Percentiles rank a stretch among this genome's conserved stretches.
phyloP scores from a whole-genome alignment of 768 basidiomycete genomes.

The Pisolithus sp. region DNA sequence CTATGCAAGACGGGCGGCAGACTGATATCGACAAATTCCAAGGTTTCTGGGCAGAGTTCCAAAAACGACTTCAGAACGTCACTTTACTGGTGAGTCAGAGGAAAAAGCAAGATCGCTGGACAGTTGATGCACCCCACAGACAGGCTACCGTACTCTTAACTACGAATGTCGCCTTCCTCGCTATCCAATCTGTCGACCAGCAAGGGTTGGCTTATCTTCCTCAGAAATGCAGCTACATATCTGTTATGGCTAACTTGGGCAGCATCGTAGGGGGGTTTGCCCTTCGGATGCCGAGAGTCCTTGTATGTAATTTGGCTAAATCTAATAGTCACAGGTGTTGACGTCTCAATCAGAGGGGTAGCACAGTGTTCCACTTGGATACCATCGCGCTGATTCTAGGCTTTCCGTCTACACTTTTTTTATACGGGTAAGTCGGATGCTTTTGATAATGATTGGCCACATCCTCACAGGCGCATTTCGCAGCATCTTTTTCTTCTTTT shows the following conservation, averaged over 20 bases:
- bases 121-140: no score
- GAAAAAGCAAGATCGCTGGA: no score
- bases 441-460: neutral
- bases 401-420: neutral
- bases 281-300: neutral
- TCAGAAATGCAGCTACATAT: neutral
- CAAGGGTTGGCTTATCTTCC: neutral
- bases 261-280: no score
- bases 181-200: constrained; percentile 27
- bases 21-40: no score
- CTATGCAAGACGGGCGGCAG: no score
- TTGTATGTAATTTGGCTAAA: neutral
- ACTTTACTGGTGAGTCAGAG: no score
- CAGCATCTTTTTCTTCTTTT: neutral
- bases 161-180: no score
- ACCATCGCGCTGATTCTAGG: neutral
- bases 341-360: neutral
- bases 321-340: neutral
- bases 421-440: neutral
- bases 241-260: neutral
- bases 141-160: constrained; percentile 46
- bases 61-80: no score
- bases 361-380: neutral
- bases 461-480: neutral
- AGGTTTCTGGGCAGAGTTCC: no score